Conservation (phyloP, 2,329 filamentous ascomycete species). For the Aspergillus luchuensis region DNA sequence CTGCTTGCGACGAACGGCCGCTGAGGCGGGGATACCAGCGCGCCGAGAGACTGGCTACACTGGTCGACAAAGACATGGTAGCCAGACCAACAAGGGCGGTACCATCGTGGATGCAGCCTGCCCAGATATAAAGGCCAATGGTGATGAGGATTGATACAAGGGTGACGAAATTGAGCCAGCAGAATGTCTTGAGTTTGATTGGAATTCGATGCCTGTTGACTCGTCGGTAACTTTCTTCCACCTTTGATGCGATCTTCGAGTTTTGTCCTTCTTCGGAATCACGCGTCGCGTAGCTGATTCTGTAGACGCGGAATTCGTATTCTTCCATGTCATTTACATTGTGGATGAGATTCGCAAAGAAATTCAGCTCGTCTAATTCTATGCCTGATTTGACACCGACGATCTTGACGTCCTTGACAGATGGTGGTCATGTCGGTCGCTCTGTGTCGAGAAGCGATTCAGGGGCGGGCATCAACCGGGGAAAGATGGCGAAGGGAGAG, state of each 20-base stretch:
- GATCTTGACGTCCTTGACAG: constrained; percentile 54
- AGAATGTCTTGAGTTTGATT: neutral
- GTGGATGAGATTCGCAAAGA: constrained; percentile 64
- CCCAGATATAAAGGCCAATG: constrained; percentile 22
- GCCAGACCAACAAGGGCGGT: constrained; percentile 56
- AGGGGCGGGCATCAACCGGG: constrained; percentile 63
- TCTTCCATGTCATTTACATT: constrained; percentile 29
- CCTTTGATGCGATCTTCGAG: neutral
- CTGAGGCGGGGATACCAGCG: constrained; percentile 61
- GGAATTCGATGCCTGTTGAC: neutral
- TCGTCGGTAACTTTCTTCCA: neutral
- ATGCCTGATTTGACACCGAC: constrained; percentile 61
- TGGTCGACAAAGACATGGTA: constrained; percentile 56
- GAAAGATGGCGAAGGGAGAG: constrained; percentile 59
- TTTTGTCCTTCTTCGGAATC: neutral
- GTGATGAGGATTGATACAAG: constrained; percentile 51
- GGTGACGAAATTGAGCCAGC: constrained; percentile 53
- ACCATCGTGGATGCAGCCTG: constrained; percentile 48
- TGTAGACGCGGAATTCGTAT: constrained; percentile 13
- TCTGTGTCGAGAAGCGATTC: constrained; percentile 61
- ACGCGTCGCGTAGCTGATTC: neutral
- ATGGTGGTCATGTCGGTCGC: constrained; percentile 58
- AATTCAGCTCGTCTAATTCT: constrained; percentile 58
- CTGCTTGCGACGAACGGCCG: constrained; percentile 51
- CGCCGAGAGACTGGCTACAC: constrained; percentile 59